These are phyloP conservation scores for Aspergillus proliferans DNA, from an alignment of 2,329 filamentous ascomycete species.

Conservation along the genomic window DNA sequence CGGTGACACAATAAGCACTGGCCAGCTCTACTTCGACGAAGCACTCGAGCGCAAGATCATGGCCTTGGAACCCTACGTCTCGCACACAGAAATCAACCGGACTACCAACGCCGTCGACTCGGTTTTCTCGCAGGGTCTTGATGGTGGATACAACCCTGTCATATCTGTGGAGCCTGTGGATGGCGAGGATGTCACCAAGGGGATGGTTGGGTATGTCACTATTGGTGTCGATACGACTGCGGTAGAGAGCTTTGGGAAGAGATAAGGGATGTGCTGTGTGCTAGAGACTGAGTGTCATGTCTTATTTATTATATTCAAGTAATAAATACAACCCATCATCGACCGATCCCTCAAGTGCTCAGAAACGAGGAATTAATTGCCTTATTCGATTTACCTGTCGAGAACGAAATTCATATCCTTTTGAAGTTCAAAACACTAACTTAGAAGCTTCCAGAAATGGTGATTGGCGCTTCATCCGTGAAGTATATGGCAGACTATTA, in stretches of 20 bases:
- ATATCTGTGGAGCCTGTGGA: conserved; percentile 28
- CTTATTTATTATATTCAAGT: too few species aligned
- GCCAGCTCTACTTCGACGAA: conserved; percentile 30
- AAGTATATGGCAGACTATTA: too few species aligned
- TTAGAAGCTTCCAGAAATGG: too few species aligned
- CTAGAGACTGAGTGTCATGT: too few species aligned
- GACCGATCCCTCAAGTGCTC: too few species aligned
- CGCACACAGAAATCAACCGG: conserved; percentile 31
- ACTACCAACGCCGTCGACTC: conserved; percentile 24
- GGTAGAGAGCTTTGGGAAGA: conserved; percentile 3
- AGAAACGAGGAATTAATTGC: too few species aligned
- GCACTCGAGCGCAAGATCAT: conserved; percentile 24
- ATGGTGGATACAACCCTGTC: conserved; percentile 25
- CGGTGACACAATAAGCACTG: conserved; percentile 23
- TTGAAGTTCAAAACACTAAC: too few species aligned
- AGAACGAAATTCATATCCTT: too few species aligned
- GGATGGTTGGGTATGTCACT: conserved; percentile 33
- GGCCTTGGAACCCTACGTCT: conserved; percentile 28
- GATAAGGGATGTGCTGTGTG: background rate
- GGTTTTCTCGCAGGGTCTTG: conserved; percentile 5
- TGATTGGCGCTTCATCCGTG: too few species aligned
- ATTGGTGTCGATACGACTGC: conserved; percentile 26
- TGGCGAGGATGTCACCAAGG: conserved; percentile 29
- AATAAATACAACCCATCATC: too few species aligned
- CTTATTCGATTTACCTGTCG: too few species aligned